Evolutionary conservation across 208 protist genomes (phyloP), one percentile per base, ranked within the genome.

Genomic region (Leishmania guyanensis): DNA sequence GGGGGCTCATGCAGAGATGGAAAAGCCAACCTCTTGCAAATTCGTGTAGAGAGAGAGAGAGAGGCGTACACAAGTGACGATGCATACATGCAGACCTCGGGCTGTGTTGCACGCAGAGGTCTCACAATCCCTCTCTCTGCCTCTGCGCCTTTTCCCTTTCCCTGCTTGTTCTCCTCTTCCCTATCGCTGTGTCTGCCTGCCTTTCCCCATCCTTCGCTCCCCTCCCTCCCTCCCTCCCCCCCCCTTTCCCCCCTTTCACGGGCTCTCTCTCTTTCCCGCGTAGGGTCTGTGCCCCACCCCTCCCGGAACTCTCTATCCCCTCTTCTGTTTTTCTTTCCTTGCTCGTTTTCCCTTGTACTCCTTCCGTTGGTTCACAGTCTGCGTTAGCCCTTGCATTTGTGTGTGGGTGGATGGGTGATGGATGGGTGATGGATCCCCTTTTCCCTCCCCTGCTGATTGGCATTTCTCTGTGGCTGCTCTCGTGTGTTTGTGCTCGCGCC

Each of bases 241-340:
- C 29, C 29, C 29, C 29, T 29, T 46, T 46, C 43, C 43, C 43
- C 43, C 43, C 43, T 46, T 46, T 46, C 43, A 46, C 43, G 43
- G 43, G 43, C 43, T 46, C 3, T 46, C 43, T 46, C 43, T 46
- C 43, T 46, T 46, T 46, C 43, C 43, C 43, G 43, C 43, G 43
- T 46, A 46, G 43, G 43, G 43, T 46, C 43, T 46, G 43, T 46
- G 43, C 43, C 43, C 43, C 43, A 2, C 43, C 43, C 43, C 43
- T 46, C 43, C 43, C 43, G 20, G 36, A 10, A 80, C 56, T 73
- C 79, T 75, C 78, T 78, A 56, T 78, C 43, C 43, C 43, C 43
- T 5, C 43, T 46, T 46, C 43, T 46, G 43, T 46, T 5, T 46
- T 46, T 46, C n/a, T 65, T 16, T 66, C 58, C 81, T 76, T 72